Evolutionary conservation across 2,329 filamentous ascomycete genomes (phyloP).

Genomic region (Aureobasidium pullulans): DNA sequence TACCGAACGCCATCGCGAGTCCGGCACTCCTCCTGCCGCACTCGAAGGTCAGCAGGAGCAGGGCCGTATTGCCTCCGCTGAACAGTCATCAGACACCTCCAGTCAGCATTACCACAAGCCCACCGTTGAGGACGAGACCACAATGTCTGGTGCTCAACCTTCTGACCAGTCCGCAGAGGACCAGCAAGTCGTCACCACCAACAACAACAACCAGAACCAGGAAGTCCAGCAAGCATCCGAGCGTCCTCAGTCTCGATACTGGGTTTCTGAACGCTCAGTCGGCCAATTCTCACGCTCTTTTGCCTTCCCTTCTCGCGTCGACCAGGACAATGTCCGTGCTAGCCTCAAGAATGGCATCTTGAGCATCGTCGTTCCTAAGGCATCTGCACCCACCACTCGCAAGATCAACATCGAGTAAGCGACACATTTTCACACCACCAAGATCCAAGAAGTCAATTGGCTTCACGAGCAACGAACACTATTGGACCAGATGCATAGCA

Average conservation of each 20-base stretch:
- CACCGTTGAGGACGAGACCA: constrained; percentile 54
- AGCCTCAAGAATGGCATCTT: constrained; percentile 55
- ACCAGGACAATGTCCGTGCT: constrained; percentile 55
- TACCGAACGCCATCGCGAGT: constrained; percentile 56
- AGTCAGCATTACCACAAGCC: constrained; percentile 45
- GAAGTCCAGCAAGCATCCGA: constrained; percentile 12
- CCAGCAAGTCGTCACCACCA: constrained; percentile 12
- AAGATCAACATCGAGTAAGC: constrained; percentile 51
- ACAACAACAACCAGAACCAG: constrained; percentile 2
- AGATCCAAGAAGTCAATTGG: not conserved
- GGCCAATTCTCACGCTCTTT: constrained; percentile 55
- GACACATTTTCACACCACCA: not conserved
- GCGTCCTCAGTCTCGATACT: constrained; percentile 49
- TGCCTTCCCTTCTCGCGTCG: constrained; percentile 49
- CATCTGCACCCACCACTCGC: constrained; percentile 38
- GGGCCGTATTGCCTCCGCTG: constrained; percentile 19
- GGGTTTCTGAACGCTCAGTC: constrained; percentile 55
- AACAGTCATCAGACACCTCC: constrained; percentile 15
- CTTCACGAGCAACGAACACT: not conserved
- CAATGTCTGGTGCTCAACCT: constrained; percentile 9
- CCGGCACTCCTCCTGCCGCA: constrained; percentile 45
- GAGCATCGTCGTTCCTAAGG: constrained; percentile 51
- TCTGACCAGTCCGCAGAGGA: not conserved
- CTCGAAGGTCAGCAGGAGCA: constrained; percentile 36
- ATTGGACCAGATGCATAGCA: not conserved